Base-by-base conservation (phyloP, 345 rosid genomes). In the Bretschneidera sinensis region DNA sequence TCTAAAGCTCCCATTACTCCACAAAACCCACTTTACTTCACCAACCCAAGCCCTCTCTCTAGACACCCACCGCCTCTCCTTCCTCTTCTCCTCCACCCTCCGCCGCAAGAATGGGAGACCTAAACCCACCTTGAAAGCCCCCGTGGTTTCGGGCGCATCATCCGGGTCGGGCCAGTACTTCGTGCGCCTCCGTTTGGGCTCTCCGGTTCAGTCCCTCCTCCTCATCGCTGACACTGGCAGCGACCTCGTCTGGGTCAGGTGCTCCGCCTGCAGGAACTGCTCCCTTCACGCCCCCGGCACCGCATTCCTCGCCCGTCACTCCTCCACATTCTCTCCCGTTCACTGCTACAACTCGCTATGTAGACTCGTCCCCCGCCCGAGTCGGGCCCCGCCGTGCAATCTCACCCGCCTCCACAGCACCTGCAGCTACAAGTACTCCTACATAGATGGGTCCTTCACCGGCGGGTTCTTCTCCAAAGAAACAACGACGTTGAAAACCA, bases 141-240 rank as follows among this genome's bases (percentile, higher is more conserved):
- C 98, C 0, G 68, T 88, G 0, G 55, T 74, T 54, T 91, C 98
- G 67, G 96, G 90, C 7, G 92, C 95, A 6, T 60, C 84, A 59
- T 67, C 81, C 66, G 98, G 96, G 45, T 69, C 95, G 57, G 96
- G 98, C 7, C 96, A 91, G 75, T 91, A 91, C 79, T 82, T 91
- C 53, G 85, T 85, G 59, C 63, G 82, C 63, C 78, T 91, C 62
- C 85, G 79, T 35, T 65, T 91, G 10, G 96, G 98, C 6, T 73
- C 89, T 19, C 98, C 96, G 1, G 92, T 96, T 7, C 98, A 92
- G 45, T 63, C 78, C 19, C 72, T 86, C 10, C 85, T 79, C 69
- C 70, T 92, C 51, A 87, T 88, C 28, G 92, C 85, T 1, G 95
- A 92, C 43, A 92, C 96, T 7, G 91, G 96, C 51, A 88, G 96